Evolutionary conservation across 129 eudicot species (phyloP).

Genomic region (Lactuca sativa): DNA sequence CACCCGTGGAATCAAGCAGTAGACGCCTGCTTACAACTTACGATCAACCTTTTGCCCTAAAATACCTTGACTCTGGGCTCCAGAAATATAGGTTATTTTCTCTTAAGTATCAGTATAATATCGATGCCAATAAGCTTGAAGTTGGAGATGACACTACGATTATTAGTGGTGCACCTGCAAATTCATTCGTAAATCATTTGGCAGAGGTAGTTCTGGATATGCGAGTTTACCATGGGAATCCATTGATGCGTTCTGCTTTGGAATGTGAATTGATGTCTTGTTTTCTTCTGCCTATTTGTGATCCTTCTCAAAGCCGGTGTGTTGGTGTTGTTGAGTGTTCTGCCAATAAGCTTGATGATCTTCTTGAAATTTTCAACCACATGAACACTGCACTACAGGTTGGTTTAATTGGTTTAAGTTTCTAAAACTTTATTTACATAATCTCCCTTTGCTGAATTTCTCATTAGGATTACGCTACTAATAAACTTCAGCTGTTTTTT

Average conservation of each 20-base stretch:
- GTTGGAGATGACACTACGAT: no score
- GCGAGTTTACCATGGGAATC: neutral
- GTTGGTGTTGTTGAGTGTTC: conserved; percentile 15
- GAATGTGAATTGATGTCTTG: neutral
- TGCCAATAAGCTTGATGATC: neutral
- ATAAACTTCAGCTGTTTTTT: neutral
- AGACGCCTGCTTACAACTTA: neutral
- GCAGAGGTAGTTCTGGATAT: neutral
- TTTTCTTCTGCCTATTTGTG: conserved; percentile 15
- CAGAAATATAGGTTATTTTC: neutral
- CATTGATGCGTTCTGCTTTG: neutral
- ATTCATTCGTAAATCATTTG: neutral
- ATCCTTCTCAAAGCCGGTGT: conserved; percentile 16
- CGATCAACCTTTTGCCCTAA: neutral
- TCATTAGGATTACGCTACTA: no score
- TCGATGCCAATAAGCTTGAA: no score
- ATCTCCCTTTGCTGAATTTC: neutral
- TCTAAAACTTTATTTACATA: no score
- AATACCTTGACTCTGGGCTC: neutral
- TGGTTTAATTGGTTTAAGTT: no score
- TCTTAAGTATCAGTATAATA: no score
- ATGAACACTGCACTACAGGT: neutral
- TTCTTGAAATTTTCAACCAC: neutral
- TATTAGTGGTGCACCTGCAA: conserved; percentile 1
- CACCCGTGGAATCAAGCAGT: neutral